phyloP scores from a whole-genome alignment of 1,139 yeast genomes.

The Taphrina populina region DNA sequence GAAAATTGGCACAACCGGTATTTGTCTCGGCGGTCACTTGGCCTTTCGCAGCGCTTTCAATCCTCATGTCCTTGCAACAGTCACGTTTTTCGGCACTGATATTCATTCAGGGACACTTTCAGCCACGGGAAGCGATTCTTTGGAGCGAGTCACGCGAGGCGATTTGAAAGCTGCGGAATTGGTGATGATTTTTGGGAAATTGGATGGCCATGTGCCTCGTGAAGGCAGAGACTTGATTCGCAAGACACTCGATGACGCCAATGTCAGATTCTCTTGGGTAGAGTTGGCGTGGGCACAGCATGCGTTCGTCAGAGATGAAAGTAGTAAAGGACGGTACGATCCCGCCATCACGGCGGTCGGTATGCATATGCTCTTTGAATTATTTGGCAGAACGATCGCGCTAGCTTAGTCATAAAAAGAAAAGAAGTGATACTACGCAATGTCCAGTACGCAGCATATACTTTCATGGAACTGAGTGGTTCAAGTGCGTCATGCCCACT shows the following conservation, averaged over 20 bases:
- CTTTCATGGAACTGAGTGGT: too few species aligned
- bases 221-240: conserved; percentile 75
- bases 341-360: conserved; percentile 71
- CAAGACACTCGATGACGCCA: conserved; percentile 57
- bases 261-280: conserved; percentile 65
- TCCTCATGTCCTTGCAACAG: conserved; percentile 62
- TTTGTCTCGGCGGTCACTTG: conserved; percentile 84
- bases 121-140: conserved; percentile 62
- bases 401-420: conserved; percentile 52
- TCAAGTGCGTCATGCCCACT: too few species aligned
- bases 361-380: conserved; percentile 64
- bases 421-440: too few species aligned
- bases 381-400: conserved; percentile 67
- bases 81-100: conserved; percentile 79
- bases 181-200: conserved; percentile 62
- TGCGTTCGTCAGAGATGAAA: conserved; percentile 77
- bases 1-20: conserved; percentile 76
- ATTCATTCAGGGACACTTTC: conserved; percentile 69
- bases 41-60: conserved; percentile 74
- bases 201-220: conserved; percentile 77
- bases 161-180: conserved; percentile 63
- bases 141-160: conserved; percentile 51
- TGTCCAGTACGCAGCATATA: too few species aligned
- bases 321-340: conserved; percentile 75
- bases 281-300: conserved; percentile 73